These are phyloP conservation scores for Gentiana macrophylla DNA, from an alignment of 257 asterid species.

Conservation along the genomic window DNA sequence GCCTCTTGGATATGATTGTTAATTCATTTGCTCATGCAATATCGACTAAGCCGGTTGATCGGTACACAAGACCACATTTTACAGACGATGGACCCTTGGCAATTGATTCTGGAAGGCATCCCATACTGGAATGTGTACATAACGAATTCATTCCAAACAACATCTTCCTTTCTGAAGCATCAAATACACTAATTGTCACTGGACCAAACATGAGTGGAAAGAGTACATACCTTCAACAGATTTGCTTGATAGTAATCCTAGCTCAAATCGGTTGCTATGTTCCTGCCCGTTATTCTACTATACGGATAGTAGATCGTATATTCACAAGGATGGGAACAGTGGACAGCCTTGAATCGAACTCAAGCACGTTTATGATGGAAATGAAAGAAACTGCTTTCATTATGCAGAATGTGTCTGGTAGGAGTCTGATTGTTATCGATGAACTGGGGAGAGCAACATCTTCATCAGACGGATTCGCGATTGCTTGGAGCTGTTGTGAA, in stretches of 20 bases:
- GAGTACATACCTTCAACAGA: constrained; percentile 96
- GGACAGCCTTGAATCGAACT: constrained; percentile 90
- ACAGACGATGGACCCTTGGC: constrained; percentile 96
- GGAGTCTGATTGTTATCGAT: constrained; percentile 92
- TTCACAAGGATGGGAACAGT: constrained; percentile 96
- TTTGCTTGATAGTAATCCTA: constrained; percentile 78
- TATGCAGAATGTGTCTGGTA: constrained; percentile 79
- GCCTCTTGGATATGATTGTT: constrained; percentile 96
- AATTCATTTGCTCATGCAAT: constrained; percentile 92
- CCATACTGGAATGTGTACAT: constrained; percentile 78
- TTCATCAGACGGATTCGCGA: constrained; percentile 94
- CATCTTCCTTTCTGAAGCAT: constrained; percentile 90
- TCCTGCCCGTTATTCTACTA: constrained; percentile 85
- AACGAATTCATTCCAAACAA: constrained; percentile 81
- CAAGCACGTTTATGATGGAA: constrained; percentile 99
- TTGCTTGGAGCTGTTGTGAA: constrained; percentile 97
- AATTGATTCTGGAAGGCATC: constrained; percentile 92
- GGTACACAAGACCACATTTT: constrained; percentile 81
- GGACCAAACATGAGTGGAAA: constrained; percentile 99
- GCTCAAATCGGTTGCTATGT: constrained; percentile 98
- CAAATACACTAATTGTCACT: constrained; percentile 79
- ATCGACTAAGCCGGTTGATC: constrained; percentile 88
- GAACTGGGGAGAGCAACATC: constrained; percentile 98
- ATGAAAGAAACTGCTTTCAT: constrained; percentile 95
- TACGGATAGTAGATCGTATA: constrained; percentile 83